A percentile compares a stretch with the other conserved stretches of the same genome.
These are phyloP conservation scores for Trametes hirsuta DNA, from an alignment of 1,284 basidiomycete species.

Conservation along the genomic window DNA sequence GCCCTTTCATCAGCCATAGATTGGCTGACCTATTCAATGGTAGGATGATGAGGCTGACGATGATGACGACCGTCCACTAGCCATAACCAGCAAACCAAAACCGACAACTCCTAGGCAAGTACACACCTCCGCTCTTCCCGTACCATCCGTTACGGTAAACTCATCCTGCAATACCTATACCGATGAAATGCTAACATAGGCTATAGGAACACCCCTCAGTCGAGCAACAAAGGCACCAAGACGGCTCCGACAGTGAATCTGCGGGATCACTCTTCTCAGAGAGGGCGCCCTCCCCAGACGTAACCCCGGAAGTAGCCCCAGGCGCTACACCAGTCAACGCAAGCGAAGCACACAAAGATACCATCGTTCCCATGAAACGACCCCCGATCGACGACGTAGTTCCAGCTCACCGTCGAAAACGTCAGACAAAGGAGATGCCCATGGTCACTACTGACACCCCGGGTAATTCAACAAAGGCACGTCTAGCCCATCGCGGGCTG, in stretches of 20 bases:
- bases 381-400: slow-evolving; percentile 6
- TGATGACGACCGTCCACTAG: slow-evolving; percentile 6
- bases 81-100: slow-evolving; percentile 8
- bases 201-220: not conserved
- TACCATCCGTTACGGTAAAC: not conserved
- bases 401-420: slow-evolving; percentile 16
- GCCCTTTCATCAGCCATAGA: not conserved
- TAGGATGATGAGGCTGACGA: slow-evolving; percentile 11
- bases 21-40: not conserved
- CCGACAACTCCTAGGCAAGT: not conserved
- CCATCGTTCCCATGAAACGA: slow-evolving; percentile 18
- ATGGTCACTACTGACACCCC: slow-evolving; percentile 19
- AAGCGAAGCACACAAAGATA: not conserved
- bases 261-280: slow-evolving; percentile 29
- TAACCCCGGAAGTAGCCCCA: slow-evolving; percentile 23
- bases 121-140: not conserved
- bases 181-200: not conserved
- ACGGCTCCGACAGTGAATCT: slow-evolving; percentile 10
- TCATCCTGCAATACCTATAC: not conserved
- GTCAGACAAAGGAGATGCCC: slow-evolving; percentile 27
- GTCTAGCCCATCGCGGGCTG: slow-evolving; percentile 23
- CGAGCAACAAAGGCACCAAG: not conserved
- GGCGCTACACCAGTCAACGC: not conserved
- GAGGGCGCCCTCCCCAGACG: slow-evolving; percentile 24
- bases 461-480: slow-evolving; percentile 30